A percentile compares a stretch with the other conserved stretches of the same genome.
phyloP scores from a whole-genome alignment of 345 rosid genomes.

The Zanthoxylum bungeanum region DNA sequence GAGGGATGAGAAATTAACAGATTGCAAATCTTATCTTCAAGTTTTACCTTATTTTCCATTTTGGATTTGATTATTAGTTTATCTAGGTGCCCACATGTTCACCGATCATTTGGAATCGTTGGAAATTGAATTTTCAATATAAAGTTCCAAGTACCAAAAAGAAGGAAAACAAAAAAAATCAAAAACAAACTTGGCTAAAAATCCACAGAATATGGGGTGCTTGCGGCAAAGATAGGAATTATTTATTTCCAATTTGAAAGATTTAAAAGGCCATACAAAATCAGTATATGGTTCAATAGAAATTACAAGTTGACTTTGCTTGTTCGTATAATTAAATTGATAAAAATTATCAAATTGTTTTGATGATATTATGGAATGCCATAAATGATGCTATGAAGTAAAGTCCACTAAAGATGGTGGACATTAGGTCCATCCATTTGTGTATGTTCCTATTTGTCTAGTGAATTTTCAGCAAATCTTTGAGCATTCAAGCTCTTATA shows the following conservation, averaged over 20 bases:
- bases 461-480: background rate
- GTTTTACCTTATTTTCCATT: too few relatives aligned
- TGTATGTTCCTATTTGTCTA: background rate
- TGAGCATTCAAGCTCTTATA: background rate
- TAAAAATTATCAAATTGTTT: background rate
- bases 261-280: background rate
- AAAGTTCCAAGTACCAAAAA: background rate
- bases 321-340: too few relatives aligned
- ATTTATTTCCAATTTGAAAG: background rate
- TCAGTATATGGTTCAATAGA: background rate
- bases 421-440: constrained; percentile 2
- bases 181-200: background rate
- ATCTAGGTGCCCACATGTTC: background rate
- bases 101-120: background rate
- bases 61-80: background rate
- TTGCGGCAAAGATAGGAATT: background rate
- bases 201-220: background rate
- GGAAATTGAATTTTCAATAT: background rate
- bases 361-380: background rate
- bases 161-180: background rate
- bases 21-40: too few relatives aligned
- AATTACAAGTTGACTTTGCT: background rate
- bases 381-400: background rate
- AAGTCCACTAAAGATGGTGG: constrained; percentile 16
- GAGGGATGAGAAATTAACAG: too few relatives aligned